phyloP scores from a whole-genome alignment of 805 yeast species.

The Kockiozyma suomiensis region DNA sequence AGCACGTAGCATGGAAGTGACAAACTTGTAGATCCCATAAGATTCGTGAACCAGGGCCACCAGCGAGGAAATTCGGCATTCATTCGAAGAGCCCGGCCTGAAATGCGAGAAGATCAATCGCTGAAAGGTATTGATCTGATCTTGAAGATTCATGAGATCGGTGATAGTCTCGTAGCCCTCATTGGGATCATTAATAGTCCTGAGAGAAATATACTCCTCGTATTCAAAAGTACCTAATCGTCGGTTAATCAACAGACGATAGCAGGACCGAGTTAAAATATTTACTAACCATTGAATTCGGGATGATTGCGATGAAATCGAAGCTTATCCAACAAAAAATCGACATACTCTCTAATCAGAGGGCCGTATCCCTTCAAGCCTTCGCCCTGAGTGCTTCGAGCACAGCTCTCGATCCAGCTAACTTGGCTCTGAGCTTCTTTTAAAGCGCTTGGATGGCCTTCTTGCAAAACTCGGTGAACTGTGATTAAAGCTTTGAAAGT shows the following conservation, averaged over 20 bases:
- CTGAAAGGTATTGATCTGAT: slow-evolving; percentile 75
- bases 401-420: slow-evolving; percentile 75
- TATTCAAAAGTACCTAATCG: slow-evolving; percentile 73
- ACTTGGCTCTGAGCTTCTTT: slow-evolving; percentile 77
- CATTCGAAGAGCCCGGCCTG: slow-evolving; percentile 58
- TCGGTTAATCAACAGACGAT: background rate
- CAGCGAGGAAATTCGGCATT: slow-evolving; percentile 81
- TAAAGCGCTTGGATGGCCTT: slow-evolving; percentile 88
- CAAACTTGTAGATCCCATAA: slow-evolving; percentile 87
- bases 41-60: slow-evolving; percentile 90
- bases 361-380: slow-evolving; percentile 61
- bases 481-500: slow-evolving; percentile 82
- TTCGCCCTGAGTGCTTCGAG: slow-evolving; percentile 51
- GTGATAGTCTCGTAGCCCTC: slow-evolving; percentile 84
- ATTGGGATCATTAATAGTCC: slow-evolving; percentile 88
- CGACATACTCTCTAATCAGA: slow-evolving; percentile 75
- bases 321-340: slow-evolving; percentile 69
- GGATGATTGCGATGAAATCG: slow-evolving; percentile 81
- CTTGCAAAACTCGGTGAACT: slow-evolving; percentile 91
- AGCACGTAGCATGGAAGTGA: slow-evolving; percentile 88
- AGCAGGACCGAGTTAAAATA: background rate
- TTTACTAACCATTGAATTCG: slow-evolving; percentile 71
- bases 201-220: slow-evolving; percentile 87
- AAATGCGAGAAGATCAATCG: slow-evolving; percentile 73
- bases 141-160: slow-evolving; percentile 85